Conservation (phyloP, 192 early-diverging fungal genomes). For the Coemansia biformis region DNA sequence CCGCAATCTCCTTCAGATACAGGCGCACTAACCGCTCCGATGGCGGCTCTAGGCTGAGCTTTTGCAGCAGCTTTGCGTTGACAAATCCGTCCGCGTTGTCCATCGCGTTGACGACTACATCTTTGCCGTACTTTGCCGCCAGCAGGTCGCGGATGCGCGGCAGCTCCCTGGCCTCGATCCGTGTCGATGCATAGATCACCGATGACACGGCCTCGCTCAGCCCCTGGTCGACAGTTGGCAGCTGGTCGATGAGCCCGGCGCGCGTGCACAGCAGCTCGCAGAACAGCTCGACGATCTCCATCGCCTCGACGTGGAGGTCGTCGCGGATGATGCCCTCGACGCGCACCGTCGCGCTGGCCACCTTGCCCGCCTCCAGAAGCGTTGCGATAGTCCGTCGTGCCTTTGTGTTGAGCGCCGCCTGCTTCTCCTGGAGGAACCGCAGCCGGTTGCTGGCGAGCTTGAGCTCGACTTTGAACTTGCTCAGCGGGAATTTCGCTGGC, state of each 20-base stretch:
- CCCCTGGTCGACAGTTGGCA: constrained; percentile 74
- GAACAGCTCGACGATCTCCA: constrained; percentile 91
- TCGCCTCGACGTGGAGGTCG: constrained; percentile 85
- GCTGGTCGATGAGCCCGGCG: constrained; percentile 79
- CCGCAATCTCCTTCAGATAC: constrained; percentile 88
- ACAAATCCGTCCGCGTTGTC: constrained; percentile 72
- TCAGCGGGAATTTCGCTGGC: constrained; percentile 7
- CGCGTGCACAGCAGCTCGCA: constrained; percentile 84
- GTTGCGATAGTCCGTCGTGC: constrained; percentile 76
- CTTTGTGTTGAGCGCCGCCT: constrained; percentile 64
- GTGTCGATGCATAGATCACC: constrained; percentile 84
- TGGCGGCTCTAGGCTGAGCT: constrained; percentile 73
- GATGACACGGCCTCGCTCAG: constrained; percentile 86
- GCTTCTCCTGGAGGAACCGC: constrained; percentile 85
- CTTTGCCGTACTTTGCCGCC: constrained; percentile 76
- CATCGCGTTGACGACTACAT: constrained; percentile 66
- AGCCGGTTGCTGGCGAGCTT: constrained; percentile 84
- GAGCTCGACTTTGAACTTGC: constrained; percentile 76
- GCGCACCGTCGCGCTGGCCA: constrained; percentile 78
- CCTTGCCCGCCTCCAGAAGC: constrained; percentile 77
- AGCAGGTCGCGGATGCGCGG: constrained; percentile 70
- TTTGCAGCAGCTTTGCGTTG: constrained; percentile 70
- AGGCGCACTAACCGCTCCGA: constrained; percentile 71
- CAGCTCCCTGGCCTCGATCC: constrained; percentile 83
- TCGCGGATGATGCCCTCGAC: constrained; percentile 94